phyloP scores from a whole-genome alignment of 345 rosid species.

The Physaria fendleri region DNA sequence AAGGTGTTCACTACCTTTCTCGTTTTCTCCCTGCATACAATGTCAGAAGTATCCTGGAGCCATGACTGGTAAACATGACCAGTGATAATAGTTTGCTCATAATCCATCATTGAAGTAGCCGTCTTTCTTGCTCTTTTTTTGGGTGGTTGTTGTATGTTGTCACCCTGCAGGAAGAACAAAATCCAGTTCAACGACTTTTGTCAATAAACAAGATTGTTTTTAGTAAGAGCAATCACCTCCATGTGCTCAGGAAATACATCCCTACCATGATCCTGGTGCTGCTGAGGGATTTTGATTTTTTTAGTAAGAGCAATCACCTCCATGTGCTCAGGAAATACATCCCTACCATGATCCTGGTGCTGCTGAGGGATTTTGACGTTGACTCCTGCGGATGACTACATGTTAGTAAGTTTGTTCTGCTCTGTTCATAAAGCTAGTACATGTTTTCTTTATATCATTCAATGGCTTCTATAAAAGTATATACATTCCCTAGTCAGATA shows the following conservation, averaged over 20 bases:
- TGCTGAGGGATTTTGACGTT: conserved; percentile 37
- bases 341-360: conserved; percentile 13
- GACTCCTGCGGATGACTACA: conserved; percentile 34
- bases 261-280: conserved; percentile 14
- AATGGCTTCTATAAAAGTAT: conserved; percentile 4
- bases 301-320: too few relatives aligned
- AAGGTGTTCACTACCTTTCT: conserved; percentile 44
- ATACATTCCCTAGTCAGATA: conserved; percentile 6
- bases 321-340: conserved; percentile 15
- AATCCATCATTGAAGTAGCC: conserved; percentile 46
- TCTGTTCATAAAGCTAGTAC: conserved; percentile 5
- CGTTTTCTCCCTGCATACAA: conserved; percentile 47
- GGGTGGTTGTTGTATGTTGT: conserved; percentile 30
- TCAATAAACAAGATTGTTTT: neutral
- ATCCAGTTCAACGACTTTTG: neutral
- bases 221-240: conserved; percentile 11
- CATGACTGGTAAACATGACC: conserved; percentile 63
- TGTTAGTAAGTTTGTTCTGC: conserved; percentile 14
- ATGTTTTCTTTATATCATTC: neutral
- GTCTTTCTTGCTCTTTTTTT: conserved; percentile 45
- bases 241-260: conserved; percentile 21
- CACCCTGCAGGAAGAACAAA: conserved; percentile 42
- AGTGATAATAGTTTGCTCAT: conserved; percentile 61
- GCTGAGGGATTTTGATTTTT: conserved; percentile 35
- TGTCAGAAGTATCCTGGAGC: conserved; percentile 61